Percentiles rank a stretch among this genome's conserved stretches.
Conservation (phyloP, 1,284 basidiomycete species). For the Blastosporella zonata region DNA sequence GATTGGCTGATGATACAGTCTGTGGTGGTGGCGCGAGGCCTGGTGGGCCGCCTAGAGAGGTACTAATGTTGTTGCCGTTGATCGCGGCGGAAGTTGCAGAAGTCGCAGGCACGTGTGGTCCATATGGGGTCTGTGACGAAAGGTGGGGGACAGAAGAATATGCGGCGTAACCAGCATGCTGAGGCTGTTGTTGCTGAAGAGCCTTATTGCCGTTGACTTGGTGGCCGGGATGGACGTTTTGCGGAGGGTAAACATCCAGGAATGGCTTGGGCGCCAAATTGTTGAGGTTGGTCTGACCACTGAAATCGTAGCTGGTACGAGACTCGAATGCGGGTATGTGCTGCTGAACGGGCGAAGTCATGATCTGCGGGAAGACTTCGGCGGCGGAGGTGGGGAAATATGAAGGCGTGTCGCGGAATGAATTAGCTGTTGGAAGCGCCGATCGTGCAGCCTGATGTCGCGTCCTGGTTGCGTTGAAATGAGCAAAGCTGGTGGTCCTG, state of each 20-base stretch:
- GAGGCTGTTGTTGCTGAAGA: conserved; percentile 30
- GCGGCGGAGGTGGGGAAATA: conserved; percentile 28
- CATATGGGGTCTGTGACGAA: conserved; percentile 71
- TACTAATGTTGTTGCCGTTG: conserved; percentile 26
- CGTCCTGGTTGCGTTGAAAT: conserved; percentile 36
- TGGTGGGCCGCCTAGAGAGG: conserved; percentile 16
- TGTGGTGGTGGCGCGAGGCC: conserved; percentile 17
- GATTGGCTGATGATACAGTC: conserved; percentile 18
- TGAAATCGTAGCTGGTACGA: conserved; percentile 42
- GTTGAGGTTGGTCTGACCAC: conserved; percentile 27
- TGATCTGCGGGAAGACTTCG: conserved; percentile 35
- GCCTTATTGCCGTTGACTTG: conserved; percentile 20
- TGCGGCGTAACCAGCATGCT: conserved; percentile 26
- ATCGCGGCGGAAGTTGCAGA: conserved; percentile 24
- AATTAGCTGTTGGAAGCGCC: conserved; percentile 15
- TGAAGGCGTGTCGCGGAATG: conserved; percentile 26
- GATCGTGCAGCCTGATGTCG: conserved; percentile 32
- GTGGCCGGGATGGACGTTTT: conserved; percentile 26
- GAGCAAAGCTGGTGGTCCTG: conserved; percentile 34
- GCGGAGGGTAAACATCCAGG: conserved; percentile 33
- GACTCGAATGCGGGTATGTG: conserved; percentile 36
- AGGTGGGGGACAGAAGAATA: conserved; percentile 45
- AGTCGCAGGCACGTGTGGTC: conserved; percentile 58
- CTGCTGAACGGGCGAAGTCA: conserved; percentile 36
- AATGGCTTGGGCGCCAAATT: conserved; percentile 28